Evolutionary conservation across 139 green algal genomes (phyloP), one percentile per base, ranked within the genome.

Genomic region (Desmodesmus armatus): DNA sequence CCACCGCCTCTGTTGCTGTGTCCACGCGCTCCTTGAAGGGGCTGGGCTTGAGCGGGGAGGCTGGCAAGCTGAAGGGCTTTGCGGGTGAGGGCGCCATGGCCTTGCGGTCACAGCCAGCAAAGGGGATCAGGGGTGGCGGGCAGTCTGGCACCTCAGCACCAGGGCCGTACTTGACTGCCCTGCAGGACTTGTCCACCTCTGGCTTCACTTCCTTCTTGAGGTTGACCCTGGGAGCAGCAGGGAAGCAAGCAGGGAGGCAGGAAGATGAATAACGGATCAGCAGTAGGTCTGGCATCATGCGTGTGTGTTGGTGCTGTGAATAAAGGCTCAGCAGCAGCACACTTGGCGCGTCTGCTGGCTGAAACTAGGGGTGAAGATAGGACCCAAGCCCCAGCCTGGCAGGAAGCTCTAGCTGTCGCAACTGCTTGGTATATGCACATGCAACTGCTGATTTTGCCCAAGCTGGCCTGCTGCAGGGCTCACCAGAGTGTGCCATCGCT

Each of bases 11-110:
- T 41, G 82, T 87, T 25, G 82, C 82, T 33, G 41, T 37, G 35
- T 87, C 82, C 5, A 87, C 58, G n/a, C 82, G 82, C 43, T 87
- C 82, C 72, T 87, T 87, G 39, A 83, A 75, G 41, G 82, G 82
- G 27, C 29, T 62, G 3, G 82, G 82, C 58, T 87, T 87, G 41
- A 74, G 15, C 23, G 82, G 82, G 31, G 33, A 65, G 29, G 82
- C 55, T 33, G 49, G 44, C 25, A 73, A n/a, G 29, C 49, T 40
- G 41, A 86, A 86, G 21, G 80, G 80, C 51, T 73, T 80, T 7
- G 80, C 80, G 29, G 80, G 80, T 40, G 21, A 47, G 2, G 80
- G 80, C 25, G 80, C 51, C 80, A 86, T 80, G 27, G 80, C 41
- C 65, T 77, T 77, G 43, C 72, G 49, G 31, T 80, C 69, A 11